phyloP scores from a whole-genome alignment of 805 yeast species.

The Wickerhamiella alocasiicola region DNA sequence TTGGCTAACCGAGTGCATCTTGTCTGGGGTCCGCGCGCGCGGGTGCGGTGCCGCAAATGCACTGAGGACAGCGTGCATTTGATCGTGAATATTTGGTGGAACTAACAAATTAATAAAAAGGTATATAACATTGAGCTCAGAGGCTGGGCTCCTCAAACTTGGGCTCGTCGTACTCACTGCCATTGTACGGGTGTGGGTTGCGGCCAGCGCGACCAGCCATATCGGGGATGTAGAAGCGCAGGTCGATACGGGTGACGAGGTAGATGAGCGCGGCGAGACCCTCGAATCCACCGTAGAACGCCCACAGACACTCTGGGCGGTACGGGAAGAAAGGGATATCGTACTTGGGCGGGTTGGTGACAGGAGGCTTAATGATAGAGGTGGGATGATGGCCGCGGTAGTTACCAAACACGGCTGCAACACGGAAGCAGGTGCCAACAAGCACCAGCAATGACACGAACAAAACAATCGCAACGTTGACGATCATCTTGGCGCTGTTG shows the following conservation, averaged over 20 bases:
- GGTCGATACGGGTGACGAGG: conserved; percentile 1
- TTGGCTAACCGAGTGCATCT: too few relatives aligned
- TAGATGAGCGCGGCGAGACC: background rate
- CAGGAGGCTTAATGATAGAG: conserved; percentile 10
- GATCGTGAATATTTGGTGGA: too few relatives aligned
- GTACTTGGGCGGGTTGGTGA: background rate
- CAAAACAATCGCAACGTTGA: conserved; percentile 32
- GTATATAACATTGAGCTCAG: background rate
- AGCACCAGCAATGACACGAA: conserved; percentile 18
- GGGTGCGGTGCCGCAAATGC: too few relatives aligned
- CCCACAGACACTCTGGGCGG: conserved; percentile 35
- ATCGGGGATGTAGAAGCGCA: conserved; percentile 2
- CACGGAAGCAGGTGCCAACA: conserved; percentile 25
- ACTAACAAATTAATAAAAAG: too few relatives aligned
- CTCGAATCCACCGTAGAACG: conserved; percentile 4
- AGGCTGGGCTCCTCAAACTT: conserved; percentile 12
- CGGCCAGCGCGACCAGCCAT: conserved; percentile 4
- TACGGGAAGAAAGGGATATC: conserved; percentile 33
- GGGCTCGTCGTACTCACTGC: conserved; percentile 14
- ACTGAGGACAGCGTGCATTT: too few relatives aligned
- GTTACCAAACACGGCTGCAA: conserved; percentile 24
- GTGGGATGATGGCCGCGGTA: conserved; percentile 11
- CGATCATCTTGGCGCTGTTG: conserved; percentile 25
- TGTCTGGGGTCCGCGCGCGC: too few relatives aligned
- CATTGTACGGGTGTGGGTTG: conserved; percentile 13